Base-by-base conservation (phyloP, 2,329 filamentous ascomycete species). In the Exophiala mesophila region DNA sequence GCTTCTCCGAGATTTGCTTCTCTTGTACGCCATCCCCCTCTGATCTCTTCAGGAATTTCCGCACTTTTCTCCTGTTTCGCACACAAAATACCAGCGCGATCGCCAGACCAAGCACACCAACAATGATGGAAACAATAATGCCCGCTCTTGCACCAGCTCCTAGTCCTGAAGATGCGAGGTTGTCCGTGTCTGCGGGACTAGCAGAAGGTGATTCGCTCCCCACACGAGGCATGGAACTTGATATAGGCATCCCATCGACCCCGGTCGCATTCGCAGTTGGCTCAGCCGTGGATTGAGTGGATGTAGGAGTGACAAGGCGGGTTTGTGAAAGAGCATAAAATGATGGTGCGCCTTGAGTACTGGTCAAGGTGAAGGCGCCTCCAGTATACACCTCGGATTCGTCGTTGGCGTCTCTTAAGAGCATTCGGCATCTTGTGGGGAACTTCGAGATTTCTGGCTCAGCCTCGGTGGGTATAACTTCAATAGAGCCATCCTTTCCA, bases 301-400 rank as follows among this genome's bases (percentile, higher is more conserved):
- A 34, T 8, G 21, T 16, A 23, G 30, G 4, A 8, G 35, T 7
- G 23, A 26, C 12, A 12, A 26, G 23, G 23, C 12, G 12, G 23
- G 41, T 46, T 15, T 41, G 38, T 20, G 29, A 15, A 21, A 45
- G 17, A 13, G 32, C 44, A 21, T 43, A 51, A n/a, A 41, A 42
- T 18, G 41, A 42, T 4, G 24, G 40, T 2, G 26, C 23, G 12
- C 48, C 44, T n/a, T 28, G 23, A 12, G 48, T 51, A 35, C 44
- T 47, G 26, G 37, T 24, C 44, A 51, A 44, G 4, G 41, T 42
- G 39, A 51, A 51, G 9, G 26, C 41, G 5, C 28, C 48, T 5
- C 39, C 48, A 4, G 44, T 47, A 2, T 37, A 39, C 17, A 21
- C 44, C 20, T 51, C 44, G 26, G 38, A 24, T 17, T 5, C 13